Evolutionary conservation across 2,329 filamentous ascomycete genomes (phyloP).

Genomic region (Dothideomycetes sp.): DNA sequence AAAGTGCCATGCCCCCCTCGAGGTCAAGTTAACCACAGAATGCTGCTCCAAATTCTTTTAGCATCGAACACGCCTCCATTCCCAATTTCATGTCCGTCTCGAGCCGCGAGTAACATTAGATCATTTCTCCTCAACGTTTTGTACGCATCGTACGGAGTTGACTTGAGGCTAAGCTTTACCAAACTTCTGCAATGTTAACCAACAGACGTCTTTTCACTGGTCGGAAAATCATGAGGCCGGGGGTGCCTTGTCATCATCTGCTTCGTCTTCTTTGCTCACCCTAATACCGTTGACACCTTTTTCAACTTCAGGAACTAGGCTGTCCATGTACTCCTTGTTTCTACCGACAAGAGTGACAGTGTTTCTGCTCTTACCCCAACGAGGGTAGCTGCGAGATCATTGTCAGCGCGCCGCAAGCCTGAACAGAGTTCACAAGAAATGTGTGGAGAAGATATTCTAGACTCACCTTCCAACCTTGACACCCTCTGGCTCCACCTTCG

Average conservation of each 20-base stretch:
- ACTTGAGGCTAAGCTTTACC: no score
- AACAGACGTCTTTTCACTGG: no score
- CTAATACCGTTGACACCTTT: constrained; percentile 62
- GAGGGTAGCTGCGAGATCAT: constrained; percentile 54
- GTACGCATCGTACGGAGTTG: no score
- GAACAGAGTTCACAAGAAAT: neutral
- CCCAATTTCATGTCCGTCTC: no score
- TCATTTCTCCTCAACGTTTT: no score
- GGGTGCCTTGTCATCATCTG: constrained; percentile 23
- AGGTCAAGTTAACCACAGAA: no score
- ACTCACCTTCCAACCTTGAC: constrained; percentile 69
- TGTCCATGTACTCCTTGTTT: constrained; percentile 67
- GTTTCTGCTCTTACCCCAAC: constrained; percentile 80
- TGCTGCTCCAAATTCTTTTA: no score
- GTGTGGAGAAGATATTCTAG: neutral
- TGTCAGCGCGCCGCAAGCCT: neutral
- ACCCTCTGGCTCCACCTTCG: constrained; percentile 59
- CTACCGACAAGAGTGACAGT: constrained; percentile 79
- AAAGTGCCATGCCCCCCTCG: no score
- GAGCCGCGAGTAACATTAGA: no score
- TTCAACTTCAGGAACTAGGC: constrained; percentile 66
- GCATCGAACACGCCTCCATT: no score
- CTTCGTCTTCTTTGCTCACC: constrained; percentile 56
- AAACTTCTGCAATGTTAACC: no score
- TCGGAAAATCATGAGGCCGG: neutral